A percentile compares a stretch with the other conserved stretches of the same genome.
phyloP scores from a whole-genome alignment of 345 rosid genomes.

The Bruguiera gymnorhiza region DNA sequence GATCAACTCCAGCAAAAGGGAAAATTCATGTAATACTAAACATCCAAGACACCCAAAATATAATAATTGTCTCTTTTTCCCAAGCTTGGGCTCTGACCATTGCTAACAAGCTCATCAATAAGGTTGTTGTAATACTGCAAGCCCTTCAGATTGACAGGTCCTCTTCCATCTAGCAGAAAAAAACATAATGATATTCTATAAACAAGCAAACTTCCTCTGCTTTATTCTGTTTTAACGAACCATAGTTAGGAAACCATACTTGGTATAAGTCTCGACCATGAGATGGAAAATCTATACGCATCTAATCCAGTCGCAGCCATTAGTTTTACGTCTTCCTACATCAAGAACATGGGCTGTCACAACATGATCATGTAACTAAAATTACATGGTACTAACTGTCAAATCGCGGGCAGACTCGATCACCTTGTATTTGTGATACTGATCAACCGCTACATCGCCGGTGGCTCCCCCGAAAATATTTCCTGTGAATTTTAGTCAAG shows the following conservation, averaged over 20 bases:
- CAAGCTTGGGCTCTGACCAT: conserved; percentile 30
- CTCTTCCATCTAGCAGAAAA: conserved; percentile 51
- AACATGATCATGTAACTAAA: not conserved
- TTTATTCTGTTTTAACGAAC: too few relatives aligned
- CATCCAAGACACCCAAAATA: not conserved
- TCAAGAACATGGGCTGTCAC: conserved; percentile 1
- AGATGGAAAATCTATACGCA: conserved; percentile 74
- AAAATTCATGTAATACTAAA: not conserved
- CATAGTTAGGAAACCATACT: conserved; percentile 29
- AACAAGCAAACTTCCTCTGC: too few relatives aligned
- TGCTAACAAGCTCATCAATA: conserved; percentile 42
- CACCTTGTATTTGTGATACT: conserved; percentile 68
- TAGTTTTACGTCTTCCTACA: conserved; percentile 76
- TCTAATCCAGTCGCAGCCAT: conserved; percentile 61
- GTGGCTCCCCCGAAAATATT: conserved; percentile 24
- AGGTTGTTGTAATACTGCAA: conserved; percentile 54
- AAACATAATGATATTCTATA: not conserved
- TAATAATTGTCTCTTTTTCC: not conserved
- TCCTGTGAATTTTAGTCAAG: conserved; percentile 28
- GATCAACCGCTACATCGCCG: conserved; percentile 52
- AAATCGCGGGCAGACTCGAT: not conserved
- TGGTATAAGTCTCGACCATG: conserved; percentile 79
- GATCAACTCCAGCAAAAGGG: not conserved
- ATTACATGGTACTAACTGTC: not conserved
- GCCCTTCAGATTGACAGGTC: conserved; percentile 53